Conservation (phyloP, 345 rosid species). For the Aegle marmelos region DNA sequence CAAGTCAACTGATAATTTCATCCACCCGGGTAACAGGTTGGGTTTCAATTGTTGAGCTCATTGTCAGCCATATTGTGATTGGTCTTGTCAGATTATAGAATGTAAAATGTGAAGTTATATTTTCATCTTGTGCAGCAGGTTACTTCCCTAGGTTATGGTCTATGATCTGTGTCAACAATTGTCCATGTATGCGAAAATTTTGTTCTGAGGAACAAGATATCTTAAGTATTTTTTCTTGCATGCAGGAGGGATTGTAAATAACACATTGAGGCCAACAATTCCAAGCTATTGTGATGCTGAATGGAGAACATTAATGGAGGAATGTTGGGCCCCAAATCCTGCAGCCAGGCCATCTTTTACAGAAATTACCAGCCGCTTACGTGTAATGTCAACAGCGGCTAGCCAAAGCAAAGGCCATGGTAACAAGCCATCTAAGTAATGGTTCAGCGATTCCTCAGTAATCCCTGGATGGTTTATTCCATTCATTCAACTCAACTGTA, state of each 20-base stretch:
- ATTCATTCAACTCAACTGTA: slow-evolving; percentile 17
- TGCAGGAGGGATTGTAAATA: slow-evolving; percentile 79
- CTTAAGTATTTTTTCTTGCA: background rate
- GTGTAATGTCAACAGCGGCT: slow-evolving; percentile 63
- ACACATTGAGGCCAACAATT: slow-evolving; percentile 71
- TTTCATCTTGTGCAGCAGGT: background rate
- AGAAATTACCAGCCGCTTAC: slow-evolving; percentile 59
- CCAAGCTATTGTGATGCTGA: slow-evolving; percentile 68
- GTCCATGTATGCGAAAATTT: no score
- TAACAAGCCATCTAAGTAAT: slow-evolving; percentile 53
- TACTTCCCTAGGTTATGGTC: background rate
- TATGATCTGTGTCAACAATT: background rate
- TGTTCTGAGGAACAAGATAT: background rate
- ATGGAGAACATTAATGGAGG: slow-evolving; percentile 71
- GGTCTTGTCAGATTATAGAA: background rate
- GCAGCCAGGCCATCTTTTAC: slow-evolving; percentile 67
- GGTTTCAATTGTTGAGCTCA: background rate
- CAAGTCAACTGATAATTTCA: background rate
- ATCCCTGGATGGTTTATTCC: background rate
- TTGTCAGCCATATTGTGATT: background rate
- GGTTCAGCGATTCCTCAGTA: background rate
- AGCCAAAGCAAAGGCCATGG: slow-evolving; percentile 47
- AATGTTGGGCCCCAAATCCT: slow-evolving; percentile 85
- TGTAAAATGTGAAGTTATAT: background rate
- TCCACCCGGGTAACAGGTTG: background rate